Evolutionary conservation across 768 basidiomycete species (phyloP).

Genomic region (Calocera viscosa): DNA sequence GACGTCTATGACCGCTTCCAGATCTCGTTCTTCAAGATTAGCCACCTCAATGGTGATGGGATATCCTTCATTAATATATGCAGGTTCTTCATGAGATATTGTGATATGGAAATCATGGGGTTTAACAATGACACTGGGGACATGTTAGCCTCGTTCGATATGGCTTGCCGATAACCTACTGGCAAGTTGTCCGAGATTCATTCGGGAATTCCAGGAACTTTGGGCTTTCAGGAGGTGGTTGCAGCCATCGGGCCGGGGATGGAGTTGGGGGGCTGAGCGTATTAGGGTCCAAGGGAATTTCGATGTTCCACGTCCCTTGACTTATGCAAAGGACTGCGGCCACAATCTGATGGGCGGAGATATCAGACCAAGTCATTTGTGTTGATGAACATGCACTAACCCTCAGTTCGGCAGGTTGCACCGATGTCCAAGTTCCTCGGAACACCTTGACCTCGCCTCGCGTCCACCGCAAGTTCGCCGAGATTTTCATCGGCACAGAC

Average conservation of each 20-base stretch:
- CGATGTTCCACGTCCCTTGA: constrained; percentile 54
- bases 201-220: background rate
- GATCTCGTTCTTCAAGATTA: constrained; percentile 56
- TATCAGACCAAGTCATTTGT: background rate
- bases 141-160: constrained; percentile 11
- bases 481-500: constrained; percentile 20
- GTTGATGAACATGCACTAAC: constrained; percentile 31
- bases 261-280: constrained; percentile 10
- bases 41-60: constrained; percentile 57
- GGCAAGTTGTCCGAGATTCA: constrained; percentile 13
- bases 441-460: constrained; percentile 45
- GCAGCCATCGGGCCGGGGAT: background rate
- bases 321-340: constrained; percentile 26
- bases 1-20: constrained; percentile 60
- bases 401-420: constrained; percentile 38
- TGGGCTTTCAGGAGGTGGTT: background rate
- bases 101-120: constrained; percentile 46
- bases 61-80: constrained; percentile 70
- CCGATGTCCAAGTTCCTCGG: constrained; percentile 45
- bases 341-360: constrained; percentile 14
- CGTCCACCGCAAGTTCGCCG: constrained; percentile 46
- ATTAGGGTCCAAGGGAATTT: constrained; percentile 43
- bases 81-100: constrained; percentile 50
- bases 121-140: constrained; percentile 32
- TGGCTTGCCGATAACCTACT: constrained; percentile 1